Conservation (phyloP, 305 asterid species). For the Fraxinus dipetala region DNA sequence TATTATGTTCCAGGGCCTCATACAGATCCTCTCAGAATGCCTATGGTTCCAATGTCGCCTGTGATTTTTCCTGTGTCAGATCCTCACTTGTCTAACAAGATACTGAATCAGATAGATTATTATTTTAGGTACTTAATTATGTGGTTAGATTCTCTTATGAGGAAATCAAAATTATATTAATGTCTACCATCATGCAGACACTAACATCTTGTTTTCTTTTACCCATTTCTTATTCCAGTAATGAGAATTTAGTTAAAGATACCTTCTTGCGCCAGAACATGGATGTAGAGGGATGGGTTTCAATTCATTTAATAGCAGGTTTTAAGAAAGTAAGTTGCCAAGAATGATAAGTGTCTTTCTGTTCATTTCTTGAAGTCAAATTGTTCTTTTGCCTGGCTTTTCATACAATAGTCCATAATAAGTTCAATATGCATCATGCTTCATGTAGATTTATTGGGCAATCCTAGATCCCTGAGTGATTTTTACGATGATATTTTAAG, state of each 20-base stretch:
- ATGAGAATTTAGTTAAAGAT: slow-evolving; percentile 67
- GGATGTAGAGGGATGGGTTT: slow-evolving; percentile 85
- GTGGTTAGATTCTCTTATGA: neutral
- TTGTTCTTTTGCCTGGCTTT: neutral
- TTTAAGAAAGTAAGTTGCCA: slow-evolving; percentile 63
- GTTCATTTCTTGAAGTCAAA: neutral
- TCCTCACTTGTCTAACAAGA: slow-evolving; percentile 50
- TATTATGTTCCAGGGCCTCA: slow-evolving; percentile 48
- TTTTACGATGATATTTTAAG: neutral
- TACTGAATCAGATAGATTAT: slow-evolving; percentile 66
- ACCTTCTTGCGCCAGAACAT: slow-evolving; percentile 61
- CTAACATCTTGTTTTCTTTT: neutral
- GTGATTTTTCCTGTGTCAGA: slow-evolving; percentile 43
- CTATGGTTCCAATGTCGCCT: slow-evolving; percentile 51
- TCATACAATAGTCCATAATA: neutral
- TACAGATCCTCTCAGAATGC: slow-evolving; percentile 51
- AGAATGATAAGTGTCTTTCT: neutral
- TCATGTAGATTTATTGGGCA: neutral
- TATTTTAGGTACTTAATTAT: slow-evolving; percentile 57
- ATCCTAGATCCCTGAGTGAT: neutral
- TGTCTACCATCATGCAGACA: neutral
- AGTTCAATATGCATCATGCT: neutral
- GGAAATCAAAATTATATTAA: neutral
- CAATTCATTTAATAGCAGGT: slow-evolving; percentile 58
- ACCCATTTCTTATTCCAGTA: slow-evolving; percentile 37